Evolutionary conservation across 176 grass and related monocot genomes (phyloP).

Genomic region (Triticum timopheevii): DNA sequence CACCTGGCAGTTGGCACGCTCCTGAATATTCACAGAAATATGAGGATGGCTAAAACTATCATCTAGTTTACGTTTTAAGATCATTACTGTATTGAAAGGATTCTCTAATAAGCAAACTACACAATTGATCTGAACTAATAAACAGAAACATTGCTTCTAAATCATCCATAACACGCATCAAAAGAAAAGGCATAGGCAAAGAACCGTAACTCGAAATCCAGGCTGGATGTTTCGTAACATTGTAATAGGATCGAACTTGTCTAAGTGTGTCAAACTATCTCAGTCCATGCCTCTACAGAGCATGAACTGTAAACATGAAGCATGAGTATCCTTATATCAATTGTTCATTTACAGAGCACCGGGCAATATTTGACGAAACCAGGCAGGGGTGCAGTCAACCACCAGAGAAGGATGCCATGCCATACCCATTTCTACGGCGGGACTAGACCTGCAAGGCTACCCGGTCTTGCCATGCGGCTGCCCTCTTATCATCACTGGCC

Average conservation of each 20-base stretch:
- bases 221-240: background rate
- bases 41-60: background rate
- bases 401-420: background rate
- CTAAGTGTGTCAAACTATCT: background rate
- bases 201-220: background rate
- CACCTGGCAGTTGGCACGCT: background rate
- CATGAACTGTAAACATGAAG: constrained; percentile 6
- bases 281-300: background rate
- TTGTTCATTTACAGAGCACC: constrained; percentile 40
- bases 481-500: constrained; percentile 60
- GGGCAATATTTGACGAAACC: background rate
- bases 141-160: background rate
- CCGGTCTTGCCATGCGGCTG: constrained; percentile 66
- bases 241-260: background rate
- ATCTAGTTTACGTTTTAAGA: background rate
- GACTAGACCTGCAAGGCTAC: constrained; percentile 55
- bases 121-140: background rate
- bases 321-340: constrained; percentile 15
- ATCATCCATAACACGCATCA: background rate
- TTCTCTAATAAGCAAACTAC: background rate
- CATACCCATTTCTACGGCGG: background rate
- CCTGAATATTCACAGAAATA: background rate
- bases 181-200: background rate
- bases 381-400: background rate
- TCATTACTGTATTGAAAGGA: background rate